phyloP scores from a whole-genome alignment of 345 rosid species.

The Rhodamnia rubescens region DNA sequence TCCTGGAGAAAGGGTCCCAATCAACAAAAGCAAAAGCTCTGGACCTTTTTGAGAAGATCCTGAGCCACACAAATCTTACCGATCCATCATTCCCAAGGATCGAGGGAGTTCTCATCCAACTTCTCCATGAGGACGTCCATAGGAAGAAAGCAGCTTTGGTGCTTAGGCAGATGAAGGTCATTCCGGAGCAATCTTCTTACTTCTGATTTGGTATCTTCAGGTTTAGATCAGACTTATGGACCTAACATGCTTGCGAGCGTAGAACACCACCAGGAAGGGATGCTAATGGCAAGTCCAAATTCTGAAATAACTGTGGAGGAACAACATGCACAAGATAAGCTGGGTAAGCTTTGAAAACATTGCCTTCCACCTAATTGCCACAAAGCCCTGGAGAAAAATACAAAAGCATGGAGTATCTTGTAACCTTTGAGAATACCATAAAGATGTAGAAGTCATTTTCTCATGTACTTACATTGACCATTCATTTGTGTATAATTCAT shows the following conservation, averaged over 20 bases:
- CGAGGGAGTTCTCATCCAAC: conserved; percentile 37
- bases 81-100: conserved; percentile 13
- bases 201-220: conserved; percentile 15
- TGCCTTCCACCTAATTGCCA: neutral
- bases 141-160: conserved; percentile 35
- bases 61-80: conserved; percentile 10
- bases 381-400: neutral
- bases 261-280: neutral
- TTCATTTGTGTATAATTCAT: neutral
- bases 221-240: neutral
- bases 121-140: conserved; percentile 24
- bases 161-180: conserved; percentile 28
- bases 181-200: conserved; percentile 50
- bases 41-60: conserved; percentile 32
- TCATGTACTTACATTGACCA: neutral
- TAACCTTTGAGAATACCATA: neutral
- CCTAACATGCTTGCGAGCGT: neutral
- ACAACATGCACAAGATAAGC: neutral
- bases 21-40: conserved; percentile 35
- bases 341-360: neutral
- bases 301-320: neutral
- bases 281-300: neutral
- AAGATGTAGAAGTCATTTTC: neutral
- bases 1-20: conserved; percentile 35
- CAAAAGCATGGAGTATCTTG: neutral